Conservation (phyloP, 768 basidiomycete genomes). For the Suillus occidentalis region DNA sequence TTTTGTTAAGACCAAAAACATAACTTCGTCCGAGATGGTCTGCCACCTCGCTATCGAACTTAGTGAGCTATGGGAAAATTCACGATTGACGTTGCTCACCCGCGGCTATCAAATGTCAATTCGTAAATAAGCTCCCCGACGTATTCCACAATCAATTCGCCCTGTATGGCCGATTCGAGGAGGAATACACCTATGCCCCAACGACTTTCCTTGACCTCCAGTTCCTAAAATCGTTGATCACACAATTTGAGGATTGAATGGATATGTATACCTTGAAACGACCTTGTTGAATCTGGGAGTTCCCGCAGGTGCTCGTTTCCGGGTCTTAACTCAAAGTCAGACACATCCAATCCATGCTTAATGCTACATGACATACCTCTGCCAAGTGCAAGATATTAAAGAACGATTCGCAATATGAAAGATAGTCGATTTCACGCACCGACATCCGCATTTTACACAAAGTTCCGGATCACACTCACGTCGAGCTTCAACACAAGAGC, state of each 20-base stretch:
- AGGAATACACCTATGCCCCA: slow-evolving; percentile 61
- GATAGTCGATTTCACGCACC: slow-evolving; percentile 33
- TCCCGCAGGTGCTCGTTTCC: slow-evolving; percentile 40
- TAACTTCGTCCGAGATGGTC: slow-evolving; percentile 58
- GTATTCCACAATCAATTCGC: slow-evolving; percentile 65
- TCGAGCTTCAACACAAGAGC: slow-evolving; percentile 49
- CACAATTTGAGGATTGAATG: neutral
- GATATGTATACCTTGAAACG: slow-evolving; percentile 42
- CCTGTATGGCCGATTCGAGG: slow-evolving; percentile 39
- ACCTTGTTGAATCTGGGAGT: slow-evolving; percentile 49
- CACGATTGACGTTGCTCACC: slow-evolving; percentile 38
- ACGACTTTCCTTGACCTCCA: slow-evolving; percentile 42
- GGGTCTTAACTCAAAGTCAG: slow-evolving; percentile 23
- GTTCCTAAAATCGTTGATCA: slow-evolving; percentile 28
- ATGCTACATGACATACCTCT: slow-evolving; percentile 22
- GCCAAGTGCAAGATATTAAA: neutral
- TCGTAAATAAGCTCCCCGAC: slow-evolving; percentile 59
- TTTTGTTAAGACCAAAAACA: slow-evolving; percentile 52
- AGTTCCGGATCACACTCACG: slow-evolving; percentile 73
- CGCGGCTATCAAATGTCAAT: slow-evolving; percentile 48
- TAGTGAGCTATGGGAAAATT: neutral
- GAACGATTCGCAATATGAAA: neutral
- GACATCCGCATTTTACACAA: slow-evolving; percentile 52
- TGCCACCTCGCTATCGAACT: slow-evolving; percentile 39
- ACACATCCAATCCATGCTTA: neutral